A percentile compares a stretch with the other conserved stretches of the same genome.
These are phyloP conservation scores for Exophiala sp. DNA, from an alignment of 2,329 filamentous ascomycete species.

Conservation along the genomic window DNA sequence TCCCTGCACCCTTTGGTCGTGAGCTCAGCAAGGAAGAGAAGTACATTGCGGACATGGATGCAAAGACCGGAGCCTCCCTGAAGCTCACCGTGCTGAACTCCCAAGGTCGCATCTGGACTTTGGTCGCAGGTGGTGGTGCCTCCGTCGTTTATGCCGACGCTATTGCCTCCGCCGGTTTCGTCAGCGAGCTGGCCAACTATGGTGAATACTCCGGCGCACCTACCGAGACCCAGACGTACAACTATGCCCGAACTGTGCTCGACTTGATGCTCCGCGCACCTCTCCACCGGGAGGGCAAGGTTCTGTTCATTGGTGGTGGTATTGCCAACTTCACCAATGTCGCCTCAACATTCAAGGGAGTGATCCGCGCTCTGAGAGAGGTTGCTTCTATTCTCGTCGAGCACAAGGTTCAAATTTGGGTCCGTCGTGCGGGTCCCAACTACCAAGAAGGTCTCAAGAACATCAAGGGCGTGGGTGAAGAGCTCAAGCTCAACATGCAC, in stretches of 20 bases:
- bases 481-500: slow-evolving; percentile 95
- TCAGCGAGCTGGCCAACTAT: slow-evolving; percentile 97
- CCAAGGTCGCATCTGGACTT: slow-evolving; percentile 90
- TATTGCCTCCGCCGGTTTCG: slow-evolving; percentile 93
- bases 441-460: slow-evolving; percentile 99
- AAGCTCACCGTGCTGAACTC: slow-evolving; percentile 96
- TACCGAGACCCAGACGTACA: slow-evolving; percentile 97
- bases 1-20: slow-evolving; percentile 97
- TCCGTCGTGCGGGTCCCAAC: slow-evolving; percentile 85
- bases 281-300: slow-evolving; percentile 82
- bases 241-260: slow-evolving; percentile 95
- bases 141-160: slow-evolving; percentile 99
- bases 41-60: slow-evolving; percentile 97
- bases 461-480: slow-evolving; percentile 94
- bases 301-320: slow-evolving; percentile 98
- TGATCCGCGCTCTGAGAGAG: slow-evolving; percentile 92
- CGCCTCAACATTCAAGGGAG: slow-evolving; percentile 98
- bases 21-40: slow-evolving; percentile 98
- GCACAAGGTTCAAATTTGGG: slow-evolving; percentile 99
- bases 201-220: slow-evolving; percentile 99
- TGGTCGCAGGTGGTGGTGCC: slow-evolving; percentile 98
- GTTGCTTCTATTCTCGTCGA: slow-evolving; percentile 80
- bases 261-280: slow-evolving; percentile 96
- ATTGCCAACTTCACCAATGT: slow-evolving; percentile 99
- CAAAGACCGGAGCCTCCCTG: slow-evolving; percentile 97